Evolutionary conservation across 192 early-diverging fungal genomes (phyloP).

Genomic region (Coemansia sp.): DNA sequence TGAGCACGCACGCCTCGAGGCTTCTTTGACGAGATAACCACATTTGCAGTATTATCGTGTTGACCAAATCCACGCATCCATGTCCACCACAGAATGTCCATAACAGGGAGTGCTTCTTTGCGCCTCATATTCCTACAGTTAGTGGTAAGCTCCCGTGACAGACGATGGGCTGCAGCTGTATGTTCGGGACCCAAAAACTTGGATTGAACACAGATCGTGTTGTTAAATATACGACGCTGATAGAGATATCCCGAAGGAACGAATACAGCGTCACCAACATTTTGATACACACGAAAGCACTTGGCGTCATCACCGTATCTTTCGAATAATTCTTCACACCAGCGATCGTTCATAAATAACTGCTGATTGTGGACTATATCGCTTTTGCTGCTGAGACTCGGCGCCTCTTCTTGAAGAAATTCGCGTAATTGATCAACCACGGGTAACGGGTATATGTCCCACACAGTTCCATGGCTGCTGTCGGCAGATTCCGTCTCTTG

Average conservation of each 20-base stretch:
- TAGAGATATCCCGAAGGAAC: constrained; percentile 73
- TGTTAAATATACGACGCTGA: constrained; percentile 61
- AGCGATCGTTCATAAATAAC: constrained; percentile 9
- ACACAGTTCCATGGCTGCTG: constrained; percentile 38
- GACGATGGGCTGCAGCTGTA: constrained; percentile 10
- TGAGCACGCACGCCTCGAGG: not conserved
- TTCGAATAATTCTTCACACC: constrained; percentile 30
- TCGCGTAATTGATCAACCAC: constrained; percentile 36
- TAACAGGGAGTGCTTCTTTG: constrained; percentile 32
- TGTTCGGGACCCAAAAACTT: constrained; percentile 64
- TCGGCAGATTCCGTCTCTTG: not conserved
- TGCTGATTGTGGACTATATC: constrained; percentile 5
- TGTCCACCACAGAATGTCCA: constrained; percentile 48
- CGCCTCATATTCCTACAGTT: constrained; percentile 10
- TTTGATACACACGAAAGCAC: constrained; percentile 61
- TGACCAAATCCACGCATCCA: constrained; percentile 21
- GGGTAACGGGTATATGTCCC: constrained; percentile 61
- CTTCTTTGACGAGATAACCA: not conserved
- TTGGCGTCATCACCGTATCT: constrained; percentile 41
- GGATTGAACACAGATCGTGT: constrained; percentile 61
- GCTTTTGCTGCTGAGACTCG: not conserved
- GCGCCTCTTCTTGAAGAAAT: constrained; percentile 28
- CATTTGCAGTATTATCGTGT: constrained; percentile 3
- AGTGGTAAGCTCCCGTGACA: constrained; percentile 12
- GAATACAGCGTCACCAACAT: constrained; percentile 68